Evolutionary conservation across 164 flowering plant species (phyloP), one percentile per base, ranked within the genome.

Genomic region (Hamamelis virginiana): DNA sequence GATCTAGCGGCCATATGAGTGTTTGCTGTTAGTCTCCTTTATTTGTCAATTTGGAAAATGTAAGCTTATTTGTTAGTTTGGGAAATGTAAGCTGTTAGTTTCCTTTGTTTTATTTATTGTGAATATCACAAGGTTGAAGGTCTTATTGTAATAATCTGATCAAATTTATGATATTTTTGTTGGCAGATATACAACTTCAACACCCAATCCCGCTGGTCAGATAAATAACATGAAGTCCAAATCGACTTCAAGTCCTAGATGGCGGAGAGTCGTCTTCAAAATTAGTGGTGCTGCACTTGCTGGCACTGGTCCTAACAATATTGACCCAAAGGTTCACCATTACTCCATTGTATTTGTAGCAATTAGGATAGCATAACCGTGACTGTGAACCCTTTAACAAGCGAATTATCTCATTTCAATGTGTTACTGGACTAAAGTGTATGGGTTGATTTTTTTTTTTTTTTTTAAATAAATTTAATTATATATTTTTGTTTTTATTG

Each of bases 201-300:
- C 85, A 6, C 70, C 77, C n/a, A 77, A 74, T 65, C 72, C 83
- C 69, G 85, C 56, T 71, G 81, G 77, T 48, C 81, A 76, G 67
- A 50, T 78, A 46, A 84, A 65, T 66, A 87, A 58, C 64, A n/a
- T 80, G 68, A 91, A 86, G 74, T 56, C 89, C 14, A 91, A 89
- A 71, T 68, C 90, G n/a, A 5, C 76, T 62, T 53, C 84, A 56
- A 86, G 73, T 65, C 88, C 85, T 45, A 88, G 78, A 82, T 89
- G 98, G 98, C 84, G 89, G 67, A 86, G 98, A 77, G 97, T 94
- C n/a, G 87, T 94, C 28, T 88, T 94, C 56, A 94, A 91, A 80
- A 88, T 94, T 47, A 94, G 96, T 74, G 98, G 98, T 70, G 89
- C 87, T 74, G 89, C 95, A 45, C 82, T 92, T 66, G 86, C 92